Evolutionary conservation across 1,284 basidiomycete species (phyloP).

Genomic region (Fomitiporia mediterranea): DNA sequence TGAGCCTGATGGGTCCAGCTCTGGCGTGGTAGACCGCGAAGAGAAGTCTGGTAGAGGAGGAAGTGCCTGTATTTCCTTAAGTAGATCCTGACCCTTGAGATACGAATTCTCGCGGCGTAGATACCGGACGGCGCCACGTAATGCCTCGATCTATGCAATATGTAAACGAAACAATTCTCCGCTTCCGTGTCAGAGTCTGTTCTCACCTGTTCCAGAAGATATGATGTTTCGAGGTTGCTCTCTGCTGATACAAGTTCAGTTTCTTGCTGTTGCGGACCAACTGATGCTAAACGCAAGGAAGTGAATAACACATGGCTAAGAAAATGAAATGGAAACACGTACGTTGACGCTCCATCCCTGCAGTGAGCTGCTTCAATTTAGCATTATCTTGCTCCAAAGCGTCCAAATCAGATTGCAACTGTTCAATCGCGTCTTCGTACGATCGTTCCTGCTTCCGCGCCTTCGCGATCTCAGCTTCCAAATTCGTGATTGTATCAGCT

Average conservation of each 20-base stretch:
- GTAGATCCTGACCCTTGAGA: constrained; percentile 85
- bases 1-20: constrained; percentile 57
- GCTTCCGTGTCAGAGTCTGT: too few relatives aligned
- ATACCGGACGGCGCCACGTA: constrained; percentile 85
- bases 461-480: constrained; percentile 79
- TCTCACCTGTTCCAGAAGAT: constrained; percentile 77
- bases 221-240: constrained; percentile 78
- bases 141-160: constrained; percentile 69
- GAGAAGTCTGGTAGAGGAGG: constrained; percentile 54
- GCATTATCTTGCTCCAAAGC: constrained; percentile 82
- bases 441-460: constrained; percentile 82
- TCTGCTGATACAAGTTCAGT: constrained; percentile 58
- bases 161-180: constrained; percentile 14
- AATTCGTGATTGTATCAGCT: constrained; percentile 75
- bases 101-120: constrained; percentile 89
- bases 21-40: constrained; percentile 49
- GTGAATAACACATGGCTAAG: constrained; percentile 6
- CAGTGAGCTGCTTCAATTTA: constrained; percentile 67
- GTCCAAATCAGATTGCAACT: constrained; percentile 87
- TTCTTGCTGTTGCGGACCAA: constrained; percentile 48
- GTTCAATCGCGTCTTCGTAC: constrained; percentile 91
- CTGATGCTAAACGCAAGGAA: neutral
- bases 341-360: constrained; percentile 65
- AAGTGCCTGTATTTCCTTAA: constrained; percentile 74
- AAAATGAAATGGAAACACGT: constrained; percentile 25